Evolutionary conservation across 2,329 filamentous ascomycete species (phyloP).

Genomic region (Chalaropsis thielavioides): DNA sequence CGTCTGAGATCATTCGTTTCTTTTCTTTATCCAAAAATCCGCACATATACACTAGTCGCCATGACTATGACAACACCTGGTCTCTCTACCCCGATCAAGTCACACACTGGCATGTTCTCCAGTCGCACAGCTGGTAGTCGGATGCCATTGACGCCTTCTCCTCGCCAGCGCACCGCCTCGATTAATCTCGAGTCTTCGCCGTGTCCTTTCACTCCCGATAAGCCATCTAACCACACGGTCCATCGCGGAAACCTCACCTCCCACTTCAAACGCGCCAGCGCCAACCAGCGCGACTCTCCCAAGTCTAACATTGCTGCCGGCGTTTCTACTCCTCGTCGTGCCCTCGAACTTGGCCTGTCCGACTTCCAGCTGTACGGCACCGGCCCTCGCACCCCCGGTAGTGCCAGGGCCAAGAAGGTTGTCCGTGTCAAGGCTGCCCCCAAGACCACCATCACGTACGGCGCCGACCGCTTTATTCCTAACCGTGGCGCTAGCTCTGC

Average conservation of each 20-base stretch:
- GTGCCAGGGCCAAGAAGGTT: conserved; percentile 43
- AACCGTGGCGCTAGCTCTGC: conserved; percentile 84
- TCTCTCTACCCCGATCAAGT: conserved; percentile 87
- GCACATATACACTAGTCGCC: background rate
- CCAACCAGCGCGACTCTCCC: conserved; percentile 68
- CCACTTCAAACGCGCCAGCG: conserved; percentile 56
- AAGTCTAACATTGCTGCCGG: conserved; percentile 87
- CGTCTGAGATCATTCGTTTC: conserved; percentile 3
- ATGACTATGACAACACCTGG: conserved; percentile 58
- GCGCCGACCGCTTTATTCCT: conserved; percentile 87
- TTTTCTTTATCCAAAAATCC: background rate
- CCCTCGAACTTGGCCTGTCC: conserved; percentile 76
- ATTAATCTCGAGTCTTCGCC: conserved; percentile 52
- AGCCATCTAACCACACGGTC: conserved; percentile 50
- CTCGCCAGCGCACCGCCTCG: conserved; percentile 44
- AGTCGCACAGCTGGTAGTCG: conserved; percentile 86
- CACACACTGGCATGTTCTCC: conserved; percentile 83
- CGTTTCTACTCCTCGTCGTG: conserved; percentile 62
- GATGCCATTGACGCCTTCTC: conserved; percentile 87
- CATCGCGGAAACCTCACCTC: conserved; percentile 68
- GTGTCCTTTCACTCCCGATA: conserved; percentile 67
- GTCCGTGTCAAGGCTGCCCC: conserved; percentile 41
- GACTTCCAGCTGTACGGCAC: conserved; percentile 86
- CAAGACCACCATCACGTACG: conserved; percentile 70
- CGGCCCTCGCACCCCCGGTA: conserved; percentile 48